A percentile compares a stretch with the other conserved stretches of the same genome.
Conservation (phyloP, 257 asterid genomes). For the Nicotiana attenuata region DNA sequence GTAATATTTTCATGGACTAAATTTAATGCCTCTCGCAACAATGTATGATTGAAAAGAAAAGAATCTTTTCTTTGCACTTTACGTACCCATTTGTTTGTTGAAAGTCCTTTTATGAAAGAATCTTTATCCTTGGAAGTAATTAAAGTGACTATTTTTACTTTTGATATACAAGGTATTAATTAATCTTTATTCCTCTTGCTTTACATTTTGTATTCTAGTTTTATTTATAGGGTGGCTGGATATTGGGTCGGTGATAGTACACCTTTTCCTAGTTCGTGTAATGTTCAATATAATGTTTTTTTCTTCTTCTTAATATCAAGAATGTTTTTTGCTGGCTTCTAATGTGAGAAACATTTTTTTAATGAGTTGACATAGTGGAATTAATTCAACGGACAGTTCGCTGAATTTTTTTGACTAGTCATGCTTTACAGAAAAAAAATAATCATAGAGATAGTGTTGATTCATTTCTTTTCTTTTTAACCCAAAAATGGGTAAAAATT, state of each 20-base stretch:
- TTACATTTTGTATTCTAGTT: neutral
- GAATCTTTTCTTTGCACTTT: neutral
- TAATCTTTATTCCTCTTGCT: too few relatives aligned
- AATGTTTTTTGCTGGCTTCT: neutral
- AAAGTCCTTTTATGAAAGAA: neutral
- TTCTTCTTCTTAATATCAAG: neutral
- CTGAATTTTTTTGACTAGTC: neutral
- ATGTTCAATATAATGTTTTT: neutral
- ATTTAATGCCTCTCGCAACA: neutral
- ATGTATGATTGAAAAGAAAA: neutral
- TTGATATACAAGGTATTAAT: neutral
- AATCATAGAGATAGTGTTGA: too few relatives aligned
- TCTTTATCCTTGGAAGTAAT: neutral
- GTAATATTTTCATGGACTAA: neutral
- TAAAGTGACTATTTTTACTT: neutral
- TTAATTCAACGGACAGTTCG: neutral
- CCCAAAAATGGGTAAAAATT: too few relatives aligned
- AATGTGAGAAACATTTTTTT: neutral
- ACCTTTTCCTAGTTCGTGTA: neutral
- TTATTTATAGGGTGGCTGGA: neutral
- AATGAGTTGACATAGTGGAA: neutral
- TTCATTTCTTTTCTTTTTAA: too few relatives aligned
- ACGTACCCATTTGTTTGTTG: neutral
- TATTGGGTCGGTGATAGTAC: neutral
- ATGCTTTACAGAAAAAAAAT: too few relatives aligned